These are phyloP conservation scores for Chytriomyces confervae DNA, from an alignment of 192 early-diverging fungal genomes.

Conservation along the genomic window DNA sequence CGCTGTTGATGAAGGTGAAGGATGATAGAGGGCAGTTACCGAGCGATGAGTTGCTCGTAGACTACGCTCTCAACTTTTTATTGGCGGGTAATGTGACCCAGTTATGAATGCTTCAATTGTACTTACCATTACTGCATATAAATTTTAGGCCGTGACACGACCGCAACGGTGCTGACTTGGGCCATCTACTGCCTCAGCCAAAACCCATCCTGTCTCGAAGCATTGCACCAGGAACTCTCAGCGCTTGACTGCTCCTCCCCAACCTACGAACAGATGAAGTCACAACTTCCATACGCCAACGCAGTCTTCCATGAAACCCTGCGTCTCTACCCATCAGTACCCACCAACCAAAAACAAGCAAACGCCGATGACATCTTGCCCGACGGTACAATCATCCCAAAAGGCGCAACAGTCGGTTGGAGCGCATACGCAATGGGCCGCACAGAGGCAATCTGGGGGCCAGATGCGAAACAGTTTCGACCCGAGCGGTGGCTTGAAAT, in stretches of 20 bases:
- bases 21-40: slow-evolving; percentile 32
- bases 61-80: slow-evolving; percentile 48
- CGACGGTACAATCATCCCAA: slow-evolving; percentile 59
- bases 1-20: slow-evolving; percentile 38
- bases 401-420: slow-evolving; percentile 55
- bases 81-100: slow-evolving; percentile 36
- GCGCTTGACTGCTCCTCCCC: slow-evolving; percentile 13
- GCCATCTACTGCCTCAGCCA: slow-evolving; percentile 51
- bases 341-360: slow-evolving; percentile 60
- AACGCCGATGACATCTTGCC: slow-evolving; percentile 67
- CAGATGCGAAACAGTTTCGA: slow-evolving; percentile 33
- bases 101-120: background rate
- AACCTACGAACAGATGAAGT: slow-evolving; percentile 41
- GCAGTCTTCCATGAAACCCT: slow-evolving; percentile 68
- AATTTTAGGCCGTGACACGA: slow-evolving; percentile 54
- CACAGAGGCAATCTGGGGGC: slow-evolving; percentile 39
- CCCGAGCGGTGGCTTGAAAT: slow-evolving; percentile 37
- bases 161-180: slow-evolving; percentile 65
- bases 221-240: slow-evolving; percentile 39
- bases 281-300: slow-evolving; percentile 55
- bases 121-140: background rate
- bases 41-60: slow-evolving; percentile 41
- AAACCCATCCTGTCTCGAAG: slow-evolving; percentile 38
- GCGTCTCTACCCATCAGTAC: slow-evolving; percentile 72
- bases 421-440: slow-evolving; percentile 46